Percentiles rank a stretch among this genome's conserved stretches.
Conservation (phyloP, 192 early-diverging fungal species). For the Entomortierella parvispora region DNA sequence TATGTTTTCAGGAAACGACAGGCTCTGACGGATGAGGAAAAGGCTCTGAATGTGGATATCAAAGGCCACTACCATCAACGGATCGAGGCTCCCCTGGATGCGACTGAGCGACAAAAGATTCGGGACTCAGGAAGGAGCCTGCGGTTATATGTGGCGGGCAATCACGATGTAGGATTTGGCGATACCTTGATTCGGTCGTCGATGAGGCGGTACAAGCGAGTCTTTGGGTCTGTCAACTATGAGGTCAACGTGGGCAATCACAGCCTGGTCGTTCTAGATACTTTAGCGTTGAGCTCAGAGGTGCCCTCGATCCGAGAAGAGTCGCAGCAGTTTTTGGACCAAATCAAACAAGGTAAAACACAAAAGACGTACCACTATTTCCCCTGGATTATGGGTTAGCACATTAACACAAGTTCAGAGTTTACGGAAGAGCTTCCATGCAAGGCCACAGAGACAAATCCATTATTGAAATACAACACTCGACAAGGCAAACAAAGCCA, state of each 20-base stretch:
- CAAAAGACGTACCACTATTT: slow-evolving; percentile 5
- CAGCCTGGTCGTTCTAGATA: slow-evolving; percentile 79
- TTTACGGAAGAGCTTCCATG: too few species aligned
- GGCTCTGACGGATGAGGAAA: too few species aligned
- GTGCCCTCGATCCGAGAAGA: slow-evolving; percentile 55
- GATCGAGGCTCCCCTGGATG: slow-evolving; percentile 14
- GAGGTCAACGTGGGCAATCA: slow-evolving; percentile 66
- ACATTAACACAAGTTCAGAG: too few species aligned
- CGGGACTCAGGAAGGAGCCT: slow-evolving; percentile 35
- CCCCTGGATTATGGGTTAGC: too few species aligned
- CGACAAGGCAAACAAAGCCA: too few species aligned
- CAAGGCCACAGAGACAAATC: too few species aligned
- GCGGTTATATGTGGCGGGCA: slow-evolving; percentile 81
- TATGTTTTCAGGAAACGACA: too few species aligned
- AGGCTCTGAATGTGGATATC: slow-evolving; percentile 55
- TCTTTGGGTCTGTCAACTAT: slow-evolving; percentile 70
- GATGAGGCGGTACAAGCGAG: slow-evolving; percentile 56
- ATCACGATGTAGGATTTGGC: slow-evolving; percentile 94
- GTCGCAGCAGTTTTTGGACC: slow-evolving; percentile 61
- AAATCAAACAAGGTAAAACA: slow-evolving; percentile 53
- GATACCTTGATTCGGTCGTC: slow-evolving; percentile 59
- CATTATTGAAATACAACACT: too few species aligned
- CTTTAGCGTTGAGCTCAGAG: slow-evolving; percentile 69
- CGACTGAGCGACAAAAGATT: slow-evolving; percentile 18
- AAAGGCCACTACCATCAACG: slow-evolving; percentile 11